Evolutionary conservation across 108 stramenopile genomes (phyloP), one percentile per base, ranked within the genome.

Genomic region (Cyclostephanos invisitatus): DNA sequence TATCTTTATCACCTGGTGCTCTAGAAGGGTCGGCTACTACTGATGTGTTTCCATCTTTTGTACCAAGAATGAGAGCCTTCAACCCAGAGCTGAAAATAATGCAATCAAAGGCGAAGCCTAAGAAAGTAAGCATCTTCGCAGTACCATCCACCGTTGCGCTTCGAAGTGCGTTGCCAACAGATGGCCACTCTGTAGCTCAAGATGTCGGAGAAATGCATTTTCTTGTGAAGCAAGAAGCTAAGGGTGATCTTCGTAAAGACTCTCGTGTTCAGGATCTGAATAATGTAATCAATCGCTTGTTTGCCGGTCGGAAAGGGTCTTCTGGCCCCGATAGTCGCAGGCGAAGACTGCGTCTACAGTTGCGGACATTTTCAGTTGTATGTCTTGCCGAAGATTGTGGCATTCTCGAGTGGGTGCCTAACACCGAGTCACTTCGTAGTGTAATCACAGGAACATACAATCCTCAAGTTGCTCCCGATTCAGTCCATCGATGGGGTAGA

Each of bases 181-280:
- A 14, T 48, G 72, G 32, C 47, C 27, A 62, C 3, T 18, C 73
- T 40, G 36, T 67, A 29, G 21, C 27, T 37, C 57, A 71, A 40
- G 89, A 93, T 69, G 76, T 86, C 38, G 91, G 93, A 21, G 91
- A 95, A 70, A 62, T 95, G 63, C 92, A 95, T 60, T 98, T 99
- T 62, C 87, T 99, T 25, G 94, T 98, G 37, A 99, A 99, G 80
- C 89, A 96, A 75, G 99, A 99, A 72, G 89, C 85, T 21, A 91
- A 95, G 66, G 99, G 99, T 10, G 99, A 99, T 70, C 86, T 99
- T 32, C 83, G 99, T 25, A 99, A 99, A 86, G 99, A 99, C 74
- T 96, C 97, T 29, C 89, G 98, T 50, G 93, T 99, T 40, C 98
- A 99, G 86, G 99, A 99, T 66, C 82, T 98, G 57, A 97, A 95